A percentile compares a stretch with the other conserved stretches of the same genome.
These are phyloP conservation scores for Globisporangium sylvaticum DNA, from an alignment of 352 stramenopile species.

Conservation along the genomic window DNA sequence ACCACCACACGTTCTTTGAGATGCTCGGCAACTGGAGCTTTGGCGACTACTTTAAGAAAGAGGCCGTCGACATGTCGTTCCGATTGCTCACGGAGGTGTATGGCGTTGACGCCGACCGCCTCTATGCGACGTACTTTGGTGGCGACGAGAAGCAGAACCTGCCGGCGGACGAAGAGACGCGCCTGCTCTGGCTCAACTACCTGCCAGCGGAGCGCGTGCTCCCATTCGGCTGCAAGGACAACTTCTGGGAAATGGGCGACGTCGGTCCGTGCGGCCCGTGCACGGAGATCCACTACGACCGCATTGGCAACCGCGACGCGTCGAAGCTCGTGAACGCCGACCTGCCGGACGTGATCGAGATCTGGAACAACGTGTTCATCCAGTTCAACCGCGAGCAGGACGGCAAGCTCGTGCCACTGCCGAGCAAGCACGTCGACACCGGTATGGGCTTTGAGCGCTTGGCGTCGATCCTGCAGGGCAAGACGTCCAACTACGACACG, in stretches of 20 bases:
- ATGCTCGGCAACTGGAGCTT: slow-evolving; percentile 99
- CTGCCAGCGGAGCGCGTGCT: slow-evolving; percentile 89
- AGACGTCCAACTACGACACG: slow-evolving; percentile 98
- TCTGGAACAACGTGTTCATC: slow-evolving; percentile 99
- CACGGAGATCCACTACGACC: slow-evolving; percentile 99
- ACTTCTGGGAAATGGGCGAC: slow-evolving; percentile 99
- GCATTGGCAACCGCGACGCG: slow-evolving; percentile 93
- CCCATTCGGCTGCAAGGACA: slow-evolving; percentile 95
- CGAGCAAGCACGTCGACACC: slow-evolving; percentile 97
- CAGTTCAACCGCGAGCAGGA: slow-evolving; percentile 95
- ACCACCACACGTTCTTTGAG: slow-evolving; percentile 99
- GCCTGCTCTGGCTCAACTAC: slow-evolving; percentile 86
- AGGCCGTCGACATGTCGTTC: slow-evolving; percentile 97
- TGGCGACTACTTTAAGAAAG: slow-evolving; percentile 98
- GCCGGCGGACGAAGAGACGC: slow-evolving; percentile 91
- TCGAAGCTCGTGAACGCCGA: slow-evolving; percentile 95
- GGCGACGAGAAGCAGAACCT: slow-evolving; percentile 88
- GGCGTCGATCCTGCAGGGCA: slow-evolving; percentile 89
- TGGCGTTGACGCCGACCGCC: slow-evolving; percentile 86
- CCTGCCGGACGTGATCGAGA: slow-evolving; percentile 98
- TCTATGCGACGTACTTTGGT: slow-evolving; percentile 99
- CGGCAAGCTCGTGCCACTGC: slow-evolving; percentile 87
- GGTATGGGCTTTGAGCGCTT: slow-evolving; percentile 98
- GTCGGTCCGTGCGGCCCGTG: slow-evolving; percentile 98
- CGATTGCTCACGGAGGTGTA: slow-evolving; percentile 96